These are phyloP conservation scores for Suillus decipiens DNA, from an alignment of 768 basidiomycete genomes.

Conservation along the genomic window DNA sequence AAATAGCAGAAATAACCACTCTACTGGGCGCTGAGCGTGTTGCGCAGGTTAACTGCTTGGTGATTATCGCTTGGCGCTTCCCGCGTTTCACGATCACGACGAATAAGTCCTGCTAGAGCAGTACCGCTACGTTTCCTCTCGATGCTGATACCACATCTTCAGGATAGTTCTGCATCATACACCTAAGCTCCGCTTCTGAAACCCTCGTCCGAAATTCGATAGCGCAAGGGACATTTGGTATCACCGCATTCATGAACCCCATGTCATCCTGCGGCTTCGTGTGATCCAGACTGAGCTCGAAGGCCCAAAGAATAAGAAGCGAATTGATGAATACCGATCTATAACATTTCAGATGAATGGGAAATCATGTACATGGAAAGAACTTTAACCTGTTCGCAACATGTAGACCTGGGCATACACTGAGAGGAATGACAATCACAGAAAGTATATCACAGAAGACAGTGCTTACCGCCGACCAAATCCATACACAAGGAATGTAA, in stretches of 20 bases:
- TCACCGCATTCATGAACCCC: neutral
- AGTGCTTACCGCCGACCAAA: neutral
- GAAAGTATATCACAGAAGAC: neutral
- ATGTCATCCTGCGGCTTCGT: slow-evolving; percentile 3
- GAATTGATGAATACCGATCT: slow-evolving; percentile 2
- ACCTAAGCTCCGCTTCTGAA: neutral
- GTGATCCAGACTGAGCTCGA: neutral
- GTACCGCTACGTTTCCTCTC: too few species aligned
- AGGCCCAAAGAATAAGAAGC: neutral
- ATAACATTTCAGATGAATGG: neutral
- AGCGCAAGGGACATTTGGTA: neutral
- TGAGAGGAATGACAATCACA: neutral
- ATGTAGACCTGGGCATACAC: slow-evolving; percentile 1
- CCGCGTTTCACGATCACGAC: too few species aligned
- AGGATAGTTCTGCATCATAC: neutral
- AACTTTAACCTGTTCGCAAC: neutral
- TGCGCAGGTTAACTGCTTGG: too few species aligned
- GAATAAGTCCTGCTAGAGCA: too few species aligned
- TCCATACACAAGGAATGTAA: neutral
- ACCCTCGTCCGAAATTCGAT: neutral
- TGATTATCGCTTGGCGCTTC: too few species aligned
- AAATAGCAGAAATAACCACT: too few species aligned
- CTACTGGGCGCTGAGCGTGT: too few species aligned
- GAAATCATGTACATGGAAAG: neutral
- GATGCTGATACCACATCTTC: neutral